A percentile compares a stretch with the other conserved stretches of the same genome.
These are phyloP conservation scores for Pyrrhoderma lamaoense DNA, from an alignment of 1,284 basidiomycete species.

Conservation along the genomic window DNA sequence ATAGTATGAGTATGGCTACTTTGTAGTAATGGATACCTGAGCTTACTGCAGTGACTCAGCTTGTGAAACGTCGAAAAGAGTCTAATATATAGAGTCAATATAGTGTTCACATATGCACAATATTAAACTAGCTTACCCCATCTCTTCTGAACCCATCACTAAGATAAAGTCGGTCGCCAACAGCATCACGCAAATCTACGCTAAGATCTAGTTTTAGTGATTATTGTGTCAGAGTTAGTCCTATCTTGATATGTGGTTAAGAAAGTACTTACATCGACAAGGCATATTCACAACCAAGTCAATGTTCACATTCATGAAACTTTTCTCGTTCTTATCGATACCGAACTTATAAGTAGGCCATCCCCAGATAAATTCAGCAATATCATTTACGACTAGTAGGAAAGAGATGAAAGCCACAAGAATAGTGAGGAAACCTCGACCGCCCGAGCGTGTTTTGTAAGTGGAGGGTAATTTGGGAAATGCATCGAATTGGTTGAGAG, in stretches of 20 bases:
- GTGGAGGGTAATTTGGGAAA: constrained; percentile 86
- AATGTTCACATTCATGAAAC: constrained; percentile 77
- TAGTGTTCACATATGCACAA: constrained; percentile 2
- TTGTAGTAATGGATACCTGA: background rate
- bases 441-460: constrained; percentile 80
- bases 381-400: constrained; percentile 76
- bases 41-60: constrained; percentile 51
- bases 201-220: constrained; percentile 55
- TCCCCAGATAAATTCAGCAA: constrained; percentile 87
- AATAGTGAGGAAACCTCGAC: constrained; percentile 84
- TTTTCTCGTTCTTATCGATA: constrained; percentile 60
- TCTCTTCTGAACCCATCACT: constrained; percentile 82
- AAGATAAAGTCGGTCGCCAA: constrained; percentile 86
- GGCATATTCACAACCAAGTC: constrained; percentile 91
- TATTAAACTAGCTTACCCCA: constrained; percentile 44
- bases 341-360: constrained; percentile 84
- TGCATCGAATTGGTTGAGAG: constrained; percentile 62
- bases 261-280: constrained; percentile 67
- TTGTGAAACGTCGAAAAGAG: constrained; percentile 77
- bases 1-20: background rate
- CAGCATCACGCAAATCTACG: constrained; percentile 86
- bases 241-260: constrained; percentile 10
- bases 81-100: constrained; percentile 35
- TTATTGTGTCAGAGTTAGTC: constrained; percentile 12
- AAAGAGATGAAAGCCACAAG: constrained; percentile 68